Percentiles rank a stretch among this genome's conserved stretches.
Conservation (phyloP, 345 rosid species). For the Camelina sativa region DNA sequence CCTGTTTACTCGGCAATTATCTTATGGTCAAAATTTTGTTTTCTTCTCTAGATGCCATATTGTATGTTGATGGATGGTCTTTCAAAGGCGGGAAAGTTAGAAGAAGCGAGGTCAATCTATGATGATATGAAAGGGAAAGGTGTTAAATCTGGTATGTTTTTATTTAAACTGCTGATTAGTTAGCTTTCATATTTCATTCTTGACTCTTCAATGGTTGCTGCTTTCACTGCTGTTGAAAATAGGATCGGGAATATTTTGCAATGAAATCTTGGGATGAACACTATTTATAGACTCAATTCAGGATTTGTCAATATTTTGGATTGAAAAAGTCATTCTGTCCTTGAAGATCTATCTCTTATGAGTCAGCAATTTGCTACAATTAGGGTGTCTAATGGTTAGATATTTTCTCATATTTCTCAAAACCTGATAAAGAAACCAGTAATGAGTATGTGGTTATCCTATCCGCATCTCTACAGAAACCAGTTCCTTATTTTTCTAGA, state of each 20-base stretch:
- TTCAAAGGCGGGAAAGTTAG: constrained; percentile 71
- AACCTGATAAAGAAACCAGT: constrained; percentile 2
- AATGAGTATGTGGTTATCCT: background rate
- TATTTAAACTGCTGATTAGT: background rate
- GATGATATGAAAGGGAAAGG: constrained; percentile 59
- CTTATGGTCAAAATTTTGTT: background rate
- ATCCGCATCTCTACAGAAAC: background rate
- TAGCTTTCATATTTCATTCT: constrained; percentile 27
- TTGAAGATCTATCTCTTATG: background rate
- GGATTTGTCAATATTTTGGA: background rate
- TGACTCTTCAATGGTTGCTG: constrained; percentile 4
- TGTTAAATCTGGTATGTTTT: constrained; percentile 71
- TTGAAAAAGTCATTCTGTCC: background rate
- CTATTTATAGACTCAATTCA: background rate
- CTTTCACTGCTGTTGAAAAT: constrained; percentile 3
- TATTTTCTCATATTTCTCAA: background rate
- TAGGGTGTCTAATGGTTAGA: background rate
- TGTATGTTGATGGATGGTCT: constrained; percentile 91
- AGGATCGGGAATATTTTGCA: background rate
- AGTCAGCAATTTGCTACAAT: background rate
- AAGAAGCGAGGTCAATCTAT: constrained; percentile 74
- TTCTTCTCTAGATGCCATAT: constrained; percentile 74
- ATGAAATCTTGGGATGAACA: constrained; percentile 1
- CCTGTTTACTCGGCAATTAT: background rate
- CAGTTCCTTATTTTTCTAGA: constrained; percentile 9